Evolutionary conservation across 768 basidiomycete species (phyloP), one percentile per base, ranked within the genome.

Genomic region (Nevesoporus exiguus): DNA sequence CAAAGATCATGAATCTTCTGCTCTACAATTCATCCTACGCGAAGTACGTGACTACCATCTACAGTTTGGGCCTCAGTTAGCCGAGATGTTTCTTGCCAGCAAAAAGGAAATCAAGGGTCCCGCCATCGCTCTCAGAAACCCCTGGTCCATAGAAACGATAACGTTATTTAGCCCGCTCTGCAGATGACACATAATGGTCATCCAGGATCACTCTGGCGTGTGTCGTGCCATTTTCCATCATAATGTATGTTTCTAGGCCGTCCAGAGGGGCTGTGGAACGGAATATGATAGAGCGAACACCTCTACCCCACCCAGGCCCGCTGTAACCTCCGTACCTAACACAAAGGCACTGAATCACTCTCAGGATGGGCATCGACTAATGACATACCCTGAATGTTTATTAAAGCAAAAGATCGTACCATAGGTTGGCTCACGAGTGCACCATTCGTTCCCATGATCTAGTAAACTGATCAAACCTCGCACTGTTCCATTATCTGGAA

Each of bases 371-470:
- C 36, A 40, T 7, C 5, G 36, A 42, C 10, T 15, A 1, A 42
- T 3, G 42, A 65, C 64, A 13, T 59, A 87, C 82, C 87, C 88
- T 2, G 86, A 85, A 64, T 90, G 88, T 65, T 90, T 90, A 62
- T 79, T 36, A 58, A 90, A 91, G 65, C 88, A 91, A 66, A 89
- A 88, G 0, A 86, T 78, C 9, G 86, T 77, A 37, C 80, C 71
- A 56, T 82, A 81, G 4, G 75, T 76, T 2, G 78, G 77, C 55
- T 88, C 85, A 17, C 85, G 80, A 8, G 80, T 79, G 56, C 88
- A 90, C 88, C 88, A 90, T 65, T 89, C 86, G 54, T 90, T 78
- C 1, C 88, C 88, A 58, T 90, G 88, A 64, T 86, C 88, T 86
- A 57, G 58, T 31, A 25, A 21, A 37, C 15, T 13, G 17, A 31